These are phyloP conservation scores for Dryas alaskensis DNA, from an alignment of 306 rosid genomes.

Conservation along the genomic window DNA sequence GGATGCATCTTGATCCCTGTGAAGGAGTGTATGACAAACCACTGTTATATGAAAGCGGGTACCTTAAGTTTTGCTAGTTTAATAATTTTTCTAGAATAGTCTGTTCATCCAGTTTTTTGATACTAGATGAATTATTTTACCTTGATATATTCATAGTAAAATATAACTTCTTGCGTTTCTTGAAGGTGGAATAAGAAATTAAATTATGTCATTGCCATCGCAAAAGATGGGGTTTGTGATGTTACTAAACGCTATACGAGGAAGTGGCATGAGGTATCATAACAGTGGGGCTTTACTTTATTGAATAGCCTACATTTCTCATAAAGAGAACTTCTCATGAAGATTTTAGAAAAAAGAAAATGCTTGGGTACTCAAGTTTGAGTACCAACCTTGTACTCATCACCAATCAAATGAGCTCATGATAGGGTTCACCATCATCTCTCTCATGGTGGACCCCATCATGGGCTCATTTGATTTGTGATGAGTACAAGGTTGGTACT, in stretches of 20 bases:
- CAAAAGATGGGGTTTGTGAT: conserved; percentile 77
- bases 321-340: background rate
- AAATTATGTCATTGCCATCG: conserved; percentile 65
- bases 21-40: conserved; percentile 84
- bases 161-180: conserved; percentile 3
- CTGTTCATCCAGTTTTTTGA: conserved; percentile 22
- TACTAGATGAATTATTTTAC: conserved; percentile 18
- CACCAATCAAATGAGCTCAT: too few relatives aligned
- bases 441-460: too few relatives aligned
- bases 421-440: too few relatives aligned
- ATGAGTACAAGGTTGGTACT: too few relatives aligned
- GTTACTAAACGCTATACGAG: conserved; percentile 91
- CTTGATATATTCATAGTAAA: conserved; percentile 1
- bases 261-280: conserved; percentile 83
- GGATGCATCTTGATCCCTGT: conserved; percentile 98
- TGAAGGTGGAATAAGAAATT: conserved; percentile 85
- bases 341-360: background rate
- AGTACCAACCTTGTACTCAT: too few relatives aligned
- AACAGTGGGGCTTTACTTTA: background rate
- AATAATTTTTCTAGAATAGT: conserved; percentile 17
- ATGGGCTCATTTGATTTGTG: too few relatives aligned
- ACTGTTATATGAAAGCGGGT: conserved; percentile 92
- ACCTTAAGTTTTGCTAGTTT: conserved; percentile 20
- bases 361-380: too few relatives aligned
- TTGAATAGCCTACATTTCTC: conserved; percentile 1